Evolutionary conservation across 2,329 filamentous ascomycete genomes (phyloP).

Genomic region (Aspergillus ochraceoroseus): DNA sequence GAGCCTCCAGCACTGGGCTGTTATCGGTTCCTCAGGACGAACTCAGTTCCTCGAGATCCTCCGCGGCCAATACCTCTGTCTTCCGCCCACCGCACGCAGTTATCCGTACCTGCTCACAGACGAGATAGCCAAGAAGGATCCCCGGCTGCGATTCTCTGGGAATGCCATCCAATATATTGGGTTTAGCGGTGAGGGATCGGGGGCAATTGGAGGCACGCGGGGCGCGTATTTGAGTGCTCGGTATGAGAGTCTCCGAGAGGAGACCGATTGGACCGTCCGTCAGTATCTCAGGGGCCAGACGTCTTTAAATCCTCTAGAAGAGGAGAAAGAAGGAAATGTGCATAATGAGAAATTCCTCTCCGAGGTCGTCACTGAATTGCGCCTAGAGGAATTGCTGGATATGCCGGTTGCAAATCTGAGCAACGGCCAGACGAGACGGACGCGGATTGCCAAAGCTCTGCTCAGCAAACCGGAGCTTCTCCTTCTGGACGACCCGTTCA

Average conservation of each 20-base stretch:
- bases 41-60: conserved; percentile 78
- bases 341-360: conserved; percentile 52
- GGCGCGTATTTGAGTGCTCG: conserved; percentile 81
- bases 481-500: conserved; percentile 88
- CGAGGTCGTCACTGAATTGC: conserved; percentile 64
- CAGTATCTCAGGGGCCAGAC: conserved; percentile 81
- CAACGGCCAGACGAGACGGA: conserved; percentile 84
- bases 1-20: conserved; percentile 65
- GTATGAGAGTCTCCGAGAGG: conserved; percentile 83
- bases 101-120: conserved; percentile 72
- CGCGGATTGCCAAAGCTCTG: conserved; percentile 81
- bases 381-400: conserved; percentile 62
- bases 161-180: conserved; percentile 83
- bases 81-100: conserved; percentile 68
- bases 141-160: conserved; percentile 53
- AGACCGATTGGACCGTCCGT: conserved; percentile 76
- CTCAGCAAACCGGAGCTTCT: conserved; percentile 73
- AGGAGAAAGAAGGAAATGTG: conserved; percentile 47
- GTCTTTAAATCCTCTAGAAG: conserved; percentile 68
- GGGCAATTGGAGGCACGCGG: conserved; percentile 45
- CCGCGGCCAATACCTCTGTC: conserved; percentile 66
- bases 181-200: conserved; percentile 68
- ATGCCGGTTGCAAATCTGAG: conserved; percentile 86
- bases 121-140: conserved; percentile 51
- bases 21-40: conserved; percentile 75